Evolutionary conservation across 2,329 filamentous ascomycete species (phyloP).

Genomic region (Exophiala aquamarina): DNA sequence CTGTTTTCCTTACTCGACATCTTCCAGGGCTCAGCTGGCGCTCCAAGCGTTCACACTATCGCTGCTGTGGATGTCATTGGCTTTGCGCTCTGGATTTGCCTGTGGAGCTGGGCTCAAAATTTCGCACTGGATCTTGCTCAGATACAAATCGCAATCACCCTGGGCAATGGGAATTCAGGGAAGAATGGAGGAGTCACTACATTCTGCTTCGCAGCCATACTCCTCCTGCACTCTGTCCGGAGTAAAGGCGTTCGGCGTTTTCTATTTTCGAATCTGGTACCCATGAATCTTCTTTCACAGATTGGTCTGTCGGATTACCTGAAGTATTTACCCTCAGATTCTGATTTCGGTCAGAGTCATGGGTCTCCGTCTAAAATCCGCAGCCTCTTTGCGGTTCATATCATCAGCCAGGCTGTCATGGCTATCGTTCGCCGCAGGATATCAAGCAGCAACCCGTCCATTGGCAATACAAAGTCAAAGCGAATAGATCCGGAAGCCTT

Average conservation of each 20-base stretch:
- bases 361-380: conserved; percentile 45
- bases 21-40: conserved; percentile 82
- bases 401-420: conserved; percentile 48
- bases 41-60: conserved; percentile 81
- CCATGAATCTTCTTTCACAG: conserved; percentile 44
- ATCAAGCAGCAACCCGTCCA: conserved; percentile 43
- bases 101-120: conserved; percentile 84
- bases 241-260: conserved; percentile 52
- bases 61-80: conserved; percentile 81
- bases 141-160: conserved; percentile 85
- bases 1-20: conserved; percentile 83
- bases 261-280: conserved; percentile 45
- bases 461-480: conserved; percentile 40
- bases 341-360: conserved; percentile 37
- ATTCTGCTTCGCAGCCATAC: conserved; percentile 46
- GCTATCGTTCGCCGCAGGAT: conserved; percentile 49
- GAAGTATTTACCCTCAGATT: conserved; percentile 42
- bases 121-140: conserved; percentile 88
- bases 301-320: conserved; percentile 44
- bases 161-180: conserved; percentile 71
- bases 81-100: conserved; percentile 79
- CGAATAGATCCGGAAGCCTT: conserved; percentile 47
- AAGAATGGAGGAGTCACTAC: conserved; percentile 48
- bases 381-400: conserved; percentile 50
- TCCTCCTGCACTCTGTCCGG: conserved; percentile 46